Percentiles rank a stretch among this genome's conserved stretches.
phyloP scores from a whole-genome alignment of 805 yeast genomes.

The Pichia membranifaciens region DNA sequence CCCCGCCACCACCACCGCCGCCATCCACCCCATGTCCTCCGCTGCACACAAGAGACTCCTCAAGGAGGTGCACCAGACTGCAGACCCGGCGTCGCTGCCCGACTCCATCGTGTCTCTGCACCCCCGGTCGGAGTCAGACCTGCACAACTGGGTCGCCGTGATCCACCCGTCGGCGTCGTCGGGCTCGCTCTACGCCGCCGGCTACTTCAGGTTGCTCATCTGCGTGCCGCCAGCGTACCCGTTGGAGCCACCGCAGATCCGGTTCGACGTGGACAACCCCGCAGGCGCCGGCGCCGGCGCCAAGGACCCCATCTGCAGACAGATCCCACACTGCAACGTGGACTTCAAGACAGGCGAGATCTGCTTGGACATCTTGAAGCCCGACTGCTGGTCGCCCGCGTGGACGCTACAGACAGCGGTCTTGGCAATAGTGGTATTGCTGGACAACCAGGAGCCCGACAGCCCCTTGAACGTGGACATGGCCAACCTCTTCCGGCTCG shows the following conservation, averaged over 20 bases:
- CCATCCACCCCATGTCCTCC: neutral
- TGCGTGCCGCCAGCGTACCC: constrained; percentile 48
- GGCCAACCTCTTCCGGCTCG: constrained; percentile 51
- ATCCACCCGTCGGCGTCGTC: constrained; percentile 41
- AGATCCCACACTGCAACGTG: constrained; percentile 45
- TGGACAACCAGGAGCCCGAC: constrained; percentile 63
- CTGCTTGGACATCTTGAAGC: constrained; percentile 58
- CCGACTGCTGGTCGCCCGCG: constrained; percentile 62
- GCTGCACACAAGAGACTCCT: constrained; percentile 28
- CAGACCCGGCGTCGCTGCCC: constrained; percentile 24
- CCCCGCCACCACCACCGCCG: no score
- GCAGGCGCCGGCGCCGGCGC: neutral
- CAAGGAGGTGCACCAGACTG: constrained; percentile 28
- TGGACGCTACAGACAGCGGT: constrained; percentile 56
- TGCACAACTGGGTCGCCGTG: constrained; percentile 41
- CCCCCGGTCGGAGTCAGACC: constrained; percentile 3
- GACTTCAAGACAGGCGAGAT: constrained; percentile 57
- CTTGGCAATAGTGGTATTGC: constrained; percentile 50
- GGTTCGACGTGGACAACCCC: constrained; percentile 30
- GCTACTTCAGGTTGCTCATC: constrained; percentile 46
- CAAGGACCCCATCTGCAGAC: constrained; percentile 15
- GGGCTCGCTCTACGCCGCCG: constrained; percentile 47
- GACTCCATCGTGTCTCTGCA: constrained; percentile 1
- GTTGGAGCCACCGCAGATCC: constrained; percentile 48
- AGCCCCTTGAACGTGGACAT: constrained; percentile 68